phyloP scores from a whole-genome alignment of 1,284 basidiomycete species.

The Bjerkandera adusta region DNA sequence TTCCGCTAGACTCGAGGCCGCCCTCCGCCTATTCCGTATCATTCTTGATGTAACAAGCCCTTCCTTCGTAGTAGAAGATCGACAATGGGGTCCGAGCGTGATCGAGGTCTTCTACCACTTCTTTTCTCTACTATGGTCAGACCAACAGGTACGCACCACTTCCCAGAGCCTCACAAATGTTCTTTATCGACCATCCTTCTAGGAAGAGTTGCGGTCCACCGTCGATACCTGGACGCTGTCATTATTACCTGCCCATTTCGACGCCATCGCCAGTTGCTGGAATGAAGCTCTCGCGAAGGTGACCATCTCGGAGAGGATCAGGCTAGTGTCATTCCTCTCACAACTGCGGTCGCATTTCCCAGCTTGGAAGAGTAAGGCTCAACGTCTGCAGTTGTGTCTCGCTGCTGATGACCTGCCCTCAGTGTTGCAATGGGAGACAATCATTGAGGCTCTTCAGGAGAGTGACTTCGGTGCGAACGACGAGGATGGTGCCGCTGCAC shows the following conservation, averaged over 20 bases:
- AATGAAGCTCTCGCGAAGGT: constrained; percentile 54
- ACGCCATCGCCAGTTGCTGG: constrained; percentile 65
- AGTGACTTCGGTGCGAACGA: constrained; percentile 45
- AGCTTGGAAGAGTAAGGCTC: constrained; percentile 53
- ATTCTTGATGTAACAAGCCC: constrained; percentile 62
- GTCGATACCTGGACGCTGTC: constrained; percentile 55
- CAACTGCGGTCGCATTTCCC: constrained; percentile 66
- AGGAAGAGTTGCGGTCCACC: constrained; percentile 67
- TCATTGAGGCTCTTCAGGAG: constrained; percentile 57
- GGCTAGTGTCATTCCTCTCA: constrained; percentile 57
- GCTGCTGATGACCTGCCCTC: constrained; percentile 4
- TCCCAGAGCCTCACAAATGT: no score
- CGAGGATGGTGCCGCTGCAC: constrained; percentile 41
- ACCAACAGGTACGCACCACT: constrained; percentile 50
- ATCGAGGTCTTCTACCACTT: constrained; percentile 55
- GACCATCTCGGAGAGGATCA: constrained; percentile 53
- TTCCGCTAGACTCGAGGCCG: constrained; percentile 31
- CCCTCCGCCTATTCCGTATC: constrained; percentile 58
- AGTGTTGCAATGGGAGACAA: constrained; percentile 64
- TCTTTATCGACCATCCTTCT: neutral
- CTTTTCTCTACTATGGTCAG: constrained; percentile 64
- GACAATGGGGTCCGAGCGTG: constrained; percentile 64
- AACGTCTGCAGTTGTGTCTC: neutral
- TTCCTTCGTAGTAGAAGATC: constrained; percentile 55
- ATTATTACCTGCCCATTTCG: constrained; percentile 59